A percentile compares a stretch with the other conserved stretches of the same genome.
phyloP scores from a whole-genome alignment of 1,139 yeast genomes.

The Yamadazyma membranifaciens region DNA sequence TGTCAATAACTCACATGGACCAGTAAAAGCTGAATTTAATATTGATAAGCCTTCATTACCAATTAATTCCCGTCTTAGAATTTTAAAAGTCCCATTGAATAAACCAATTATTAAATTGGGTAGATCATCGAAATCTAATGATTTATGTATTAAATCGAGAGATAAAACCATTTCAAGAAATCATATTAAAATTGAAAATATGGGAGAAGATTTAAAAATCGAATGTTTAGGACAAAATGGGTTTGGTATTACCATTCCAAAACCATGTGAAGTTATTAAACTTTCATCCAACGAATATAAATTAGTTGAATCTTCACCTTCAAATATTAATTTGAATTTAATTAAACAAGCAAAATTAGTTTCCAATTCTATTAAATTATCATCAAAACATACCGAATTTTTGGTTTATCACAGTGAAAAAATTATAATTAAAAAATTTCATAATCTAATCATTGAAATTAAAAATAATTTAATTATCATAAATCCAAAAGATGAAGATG shows the following conservation, averaged over 20 bases:
- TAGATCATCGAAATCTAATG: constrained; percentile 63
- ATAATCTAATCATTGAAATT: constrained; percentile 60
- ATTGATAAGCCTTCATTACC: constrained; percentile 18
- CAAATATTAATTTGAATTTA: constrained; percentile 11
- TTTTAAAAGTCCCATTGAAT: constrained; percentile 37
- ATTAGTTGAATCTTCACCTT: constrained; percentile 27
- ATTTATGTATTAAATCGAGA: constrained; percentile 50
- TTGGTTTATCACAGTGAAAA: constrained; percentile 53
- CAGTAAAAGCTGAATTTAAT: constrained; percentile 14
- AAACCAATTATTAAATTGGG: constrained; percentile 46
- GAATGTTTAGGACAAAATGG: constrained; percentile 75
- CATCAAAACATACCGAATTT: constrained; percentile 53
- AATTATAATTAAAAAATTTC: constrained; percentile 52
- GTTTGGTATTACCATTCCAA: constrained; percentile 59
- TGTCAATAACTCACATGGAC: not conserved
- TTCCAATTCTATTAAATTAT: constrained; percentile 41
- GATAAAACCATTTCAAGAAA: constrained; percentile 67
- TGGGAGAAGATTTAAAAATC: constrained; percentile 31
- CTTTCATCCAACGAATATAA: constrained; percentile 30
- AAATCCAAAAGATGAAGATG: constrained; percentile 49
- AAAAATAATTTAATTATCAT: constrained; percentile 58
- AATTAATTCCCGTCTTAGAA: constrained; percentile 37
- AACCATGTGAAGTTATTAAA: constrained; percentile 35
- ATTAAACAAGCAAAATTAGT: constrained; percentile 11
- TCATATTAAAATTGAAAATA: constrained; percentile 45